Conservation (phyloP, 148 eudicot genomes). For the Bassia scoparia region DNA sequence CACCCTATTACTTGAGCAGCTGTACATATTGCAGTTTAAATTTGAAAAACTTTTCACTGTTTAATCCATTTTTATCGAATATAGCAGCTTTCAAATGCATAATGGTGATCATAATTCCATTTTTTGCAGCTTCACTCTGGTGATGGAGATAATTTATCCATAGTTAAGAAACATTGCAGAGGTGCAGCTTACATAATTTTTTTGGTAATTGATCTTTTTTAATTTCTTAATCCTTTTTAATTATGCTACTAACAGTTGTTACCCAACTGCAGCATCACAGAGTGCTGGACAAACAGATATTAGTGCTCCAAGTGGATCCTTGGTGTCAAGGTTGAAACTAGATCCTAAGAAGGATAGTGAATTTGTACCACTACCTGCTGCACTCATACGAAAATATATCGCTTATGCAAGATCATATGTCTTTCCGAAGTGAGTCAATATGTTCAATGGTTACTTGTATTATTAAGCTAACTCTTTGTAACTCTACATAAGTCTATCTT, state of each 20-base stretch:
- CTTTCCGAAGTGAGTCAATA: conserved; percentile 59
- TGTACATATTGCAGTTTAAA: too few relatives aligned
- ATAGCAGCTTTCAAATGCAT: background rate
- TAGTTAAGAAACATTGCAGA: conserved; percentile 55
- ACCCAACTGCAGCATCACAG: conserved; percentile 45
- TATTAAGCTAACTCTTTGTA: background rate
- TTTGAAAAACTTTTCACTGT: too few relatives aligned
- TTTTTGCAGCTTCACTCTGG: conserved; percentile 82
- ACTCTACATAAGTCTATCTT: conserved; percentile 11
- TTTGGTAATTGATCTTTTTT: background rate
- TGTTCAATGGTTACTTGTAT: background rate
- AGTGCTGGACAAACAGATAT: conserved; percentile 32
- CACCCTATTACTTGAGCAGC: too few relatives aligned
- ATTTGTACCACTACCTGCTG: conserved; percentile 79
- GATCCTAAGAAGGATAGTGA: conserved; percentile 65
- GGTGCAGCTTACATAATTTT: conserved; percentile 36
- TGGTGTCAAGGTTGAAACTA: conserved; percentile 71
- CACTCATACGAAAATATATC: conserved; percentile 83
- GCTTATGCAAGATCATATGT: conserved; percentile 83
- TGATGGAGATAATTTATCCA: conserved; percentile 57
- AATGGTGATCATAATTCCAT: background rate
- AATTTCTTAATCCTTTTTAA: background rate
- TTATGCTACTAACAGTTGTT: conserved; percentile 11
- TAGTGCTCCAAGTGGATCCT: conserved; percentile 41
- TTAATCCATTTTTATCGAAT: too few relatives aligned